Percentiles rank a stretch among this genome's conserved stretches.
Conservation (phyloP, 2,329 filamentous ascomycete genomes). For the Ophioceras dolichostomum region DNA sequence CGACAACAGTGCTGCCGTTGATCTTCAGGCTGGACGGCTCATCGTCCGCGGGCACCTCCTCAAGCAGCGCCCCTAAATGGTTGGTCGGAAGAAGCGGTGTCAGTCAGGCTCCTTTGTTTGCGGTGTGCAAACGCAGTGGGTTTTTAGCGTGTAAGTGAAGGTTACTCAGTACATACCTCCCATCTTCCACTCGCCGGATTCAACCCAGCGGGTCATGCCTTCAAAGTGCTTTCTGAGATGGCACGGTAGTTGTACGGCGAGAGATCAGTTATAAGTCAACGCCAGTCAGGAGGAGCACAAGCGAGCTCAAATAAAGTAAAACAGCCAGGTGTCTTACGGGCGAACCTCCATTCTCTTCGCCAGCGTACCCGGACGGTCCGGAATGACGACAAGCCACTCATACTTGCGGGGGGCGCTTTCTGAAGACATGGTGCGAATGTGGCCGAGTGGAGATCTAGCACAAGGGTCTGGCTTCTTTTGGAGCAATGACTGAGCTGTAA, state of each 20-base stretch:
- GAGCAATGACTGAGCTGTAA: no score
- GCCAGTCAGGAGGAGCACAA: background rate
- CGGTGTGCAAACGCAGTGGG: background rate
- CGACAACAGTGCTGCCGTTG: slow-evolving; percentile 60
- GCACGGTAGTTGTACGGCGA: background rate
- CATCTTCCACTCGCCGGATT: slow-evolving; percentile 47
- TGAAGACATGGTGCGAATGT: slow-evolving; percentile 15
- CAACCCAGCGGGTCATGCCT: slow-evolving; percentile 36
- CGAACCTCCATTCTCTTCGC: slow-evolving; percentile 51
- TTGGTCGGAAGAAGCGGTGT: background rate
- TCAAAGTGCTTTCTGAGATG: slow-evolving; percentile 38
- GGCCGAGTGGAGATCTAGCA: no score
- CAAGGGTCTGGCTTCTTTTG: no score
- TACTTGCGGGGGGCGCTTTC: slow-evolving; percentile 23
- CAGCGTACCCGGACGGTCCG: slow-evolving; percentile 48
- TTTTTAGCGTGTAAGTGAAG: background rate
- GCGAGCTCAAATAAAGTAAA: background rate
- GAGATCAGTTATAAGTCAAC: background rate
- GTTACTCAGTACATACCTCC: slow-evolving; percentile 37
- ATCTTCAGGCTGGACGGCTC: slow-evolving; percentile 50
- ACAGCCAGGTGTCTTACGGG: slow-evolving; percentile 25
- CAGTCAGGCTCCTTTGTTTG: slow-evolving; percentile 1
- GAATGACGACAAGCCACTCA: slow-evolving; percentile 59
- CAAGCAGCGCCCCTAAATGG: slow-evolving; percentile 49
- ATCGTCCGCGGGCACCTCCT: slow-evolving; percentile 51